Evolutionary conservation across 1,284 basidiomycete genomes (phyloP).

Genomic region (Ceratobasidium sp.): DNA sequence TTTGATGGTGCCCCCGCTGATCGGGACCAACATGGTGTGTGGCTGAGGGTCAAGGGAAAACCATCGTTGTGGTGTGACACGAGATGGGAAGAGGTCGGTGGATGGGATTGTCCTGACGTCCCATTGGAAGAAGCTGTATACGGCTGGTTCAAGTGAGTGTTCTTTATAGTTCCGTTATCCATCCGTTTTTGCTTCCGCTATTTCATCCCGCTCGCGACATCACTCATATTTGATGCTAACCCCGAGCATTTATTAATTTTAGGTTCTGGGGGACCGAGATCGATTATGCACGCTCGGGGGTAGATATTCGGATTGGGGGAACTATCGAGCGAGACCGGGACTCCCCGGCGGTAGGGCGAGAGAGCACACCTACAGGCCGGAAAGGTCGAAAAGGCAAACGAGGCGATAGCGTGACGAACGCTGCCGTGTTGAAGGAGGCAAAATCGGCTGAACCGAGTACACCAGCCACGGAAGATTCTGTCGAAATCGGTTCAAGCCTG

Average conservation of each 20-base stretch:
- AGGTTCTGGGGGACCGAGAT: constrained; percentile 43
- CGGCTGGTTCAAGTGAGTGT: constrained; percentile 64
- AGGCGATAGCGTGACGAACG: constrained; percentile 35
- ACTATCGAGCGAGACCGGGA: constrained; percentile 35
- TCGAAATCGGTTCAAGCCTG: constrained; percentile 5
- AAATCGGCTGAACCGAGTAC: constrained; percentile 7
- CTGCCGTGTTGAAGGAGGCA: constrained; percentile 3
- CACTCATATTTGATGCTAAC: not conserved
- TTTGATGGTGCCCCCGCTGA: constrained; percentile 51
- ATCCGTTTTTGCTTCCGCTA: constrained; percentile 49
- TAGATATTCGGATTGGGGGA: constrained; percentile 38
- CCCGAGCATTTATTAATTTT: not conserved
- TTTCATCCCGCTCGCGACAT: not conserved
- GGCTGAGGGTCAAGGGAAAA: constrained; percentile 55
- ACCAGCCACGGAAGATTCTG: constrained; percentile 1
- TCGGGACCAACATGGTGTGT: constrained; percentile 55
- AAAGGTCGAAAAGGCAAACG: constrained; percentile 34
- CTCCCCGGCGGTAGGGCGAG: not conserved
- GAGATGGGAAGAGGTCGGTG: constrained; percentile 57
- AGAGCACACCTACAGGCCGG: constrained; percentile 15
- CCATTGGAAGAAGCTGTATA: constrained; percentile 55
- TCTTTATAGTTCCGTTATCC: constrained; percentile 58
- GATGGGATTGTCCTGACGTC: constrained; percentile 52
- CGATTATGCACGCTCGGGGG: constrained; percentile 43
- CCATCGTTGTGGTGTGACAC: constrained; percentile 55